Evolutionary conservation across 2,329 filamentous ascomycete species (phyloP).

Genomic region (Capronia epimyces): DNA sequence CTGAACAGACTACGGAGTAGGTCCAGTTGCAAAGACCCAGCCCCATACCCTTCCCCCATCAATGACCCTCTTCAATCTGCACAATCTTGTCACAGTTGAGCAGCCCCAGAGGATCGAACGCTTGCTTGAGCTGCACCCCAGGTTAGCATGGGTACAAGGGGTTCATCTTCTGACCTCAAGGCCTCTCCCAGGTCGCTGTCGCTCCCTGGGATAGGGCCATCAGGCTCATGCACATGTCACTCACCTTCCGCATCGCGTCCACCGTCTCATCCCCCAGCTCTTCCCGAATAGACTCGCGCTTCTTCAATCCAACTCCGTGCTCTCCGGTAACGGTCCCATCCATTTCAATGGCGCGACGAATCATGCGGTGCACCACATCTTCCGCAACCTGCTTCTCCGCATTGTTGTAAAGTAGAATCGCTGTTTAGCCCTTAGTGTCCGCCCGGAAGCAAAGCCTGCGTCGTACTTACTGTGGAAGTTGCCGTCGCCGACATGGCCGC

Average conservation of each 20-base stretch:
- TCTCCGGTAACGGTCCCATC: constrained; percentile 69
- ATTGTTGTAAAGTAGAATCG: constrained; percentile 58
- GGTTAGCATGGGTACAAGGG: no score
- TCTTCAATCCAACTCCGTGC: constrained; percentile 65
- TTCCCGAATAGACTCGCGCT: constrained; percentile 59
- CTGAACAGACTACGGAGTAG: no score
- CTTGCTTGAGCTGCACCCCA: constrained; percentile 52
- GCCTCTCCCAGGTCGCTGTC: no score
- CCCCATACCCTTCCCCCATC: no score
- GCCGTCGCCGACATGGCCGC: constrained; percentile 69
- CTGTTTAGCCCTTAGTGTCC: constrained; percentile 32
- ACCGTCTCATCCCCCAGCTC: constrained; percentile 58
- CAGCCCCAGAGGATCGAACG: constrained; percentile 60
- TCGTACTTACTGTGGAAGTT: constrained; percentile 59
- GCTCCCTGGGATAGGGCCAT: no score
- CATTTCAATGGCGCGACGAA: constrained; percentile 62
- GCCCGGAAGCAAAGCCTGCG: neutral
- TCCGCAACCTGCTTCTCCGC: constrained; percentile 52
- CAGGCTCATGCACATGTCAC: no score
- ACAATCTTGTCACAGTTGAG: constrained; percentile 62
- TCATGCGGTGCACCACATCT: constrained; percentile 62
- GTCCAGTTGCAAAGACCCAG: no score
- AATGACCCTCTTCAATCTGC: constrained; percentile 41
- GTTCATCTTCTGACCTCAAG: no score
- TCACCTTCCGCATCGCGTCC: constrained; percentile 59